Evolutionary conservation across 1,284 basidiomycete genomes (phyloP), one percentile per base, ranked within the genome.

Genomic region (Sporisorium sorghi): DNA sequence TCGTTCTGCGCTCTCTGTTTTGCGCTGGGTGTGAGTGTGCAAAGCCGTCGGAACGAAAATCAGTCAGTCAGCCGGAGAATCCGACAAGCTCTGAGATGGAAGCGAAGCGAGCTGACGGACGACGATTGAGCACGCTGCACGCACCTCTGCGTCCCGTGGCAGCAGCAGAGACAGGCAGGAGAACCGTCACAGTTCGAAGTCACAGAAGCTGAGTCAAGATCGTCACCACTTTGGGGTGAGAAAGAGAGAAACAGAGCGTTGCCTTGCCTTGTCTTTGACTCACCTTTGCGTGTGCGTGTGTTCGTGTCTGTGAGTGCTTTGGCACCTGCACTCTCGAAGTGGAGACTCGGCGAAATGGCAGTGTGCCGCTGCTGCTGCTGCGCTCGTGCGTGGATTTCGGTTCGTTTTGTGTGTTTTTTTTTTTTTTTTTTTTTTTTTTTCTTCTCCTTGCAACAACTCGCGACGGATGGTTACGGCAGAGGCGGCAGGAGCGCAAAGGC

Each of bases 401-500:
- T n/a, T n/a, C n/a, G n/a, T n/a, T n/a, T n/a, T n/a, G n/a, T n/a
- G n/a, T n/a, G n/a, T 28, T 47, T 28, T 33, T 14, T 17, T 19
- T 32, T 48, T 35, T 49, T 12, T 14, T n/a, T n/a, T 21, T 35
- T n/a, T n/a, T 28, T 47, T 28, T 33, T 14, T 17, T 19, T 32
- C 33, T 35, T 49, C 19, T 14, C 28, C 28, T 21, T 35, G 48
- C 17, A 49, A 11, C n/a, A 26, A 12, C 54, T n/a, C n/a, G 44
- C 54, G 54, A 56, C 54, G 54, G 54, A 56, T 56, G 54, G 54
- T 32, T 56, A 56, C 54, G 40, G 46, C 40, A 30, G 28, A n/a
- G 14, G 5, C 30, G 46, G 14, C 4, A 10, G 19, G 12, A 46
- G 7, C 26, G 46, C 26, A 47, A n/a, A 47, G 19, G 8, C 14